These are phyloP conservation scores for Annulohypoxylon nitens DNA, from an alignment of 495 filamentous ascomycete genomes.

Conservation along the genomic window DNA sequence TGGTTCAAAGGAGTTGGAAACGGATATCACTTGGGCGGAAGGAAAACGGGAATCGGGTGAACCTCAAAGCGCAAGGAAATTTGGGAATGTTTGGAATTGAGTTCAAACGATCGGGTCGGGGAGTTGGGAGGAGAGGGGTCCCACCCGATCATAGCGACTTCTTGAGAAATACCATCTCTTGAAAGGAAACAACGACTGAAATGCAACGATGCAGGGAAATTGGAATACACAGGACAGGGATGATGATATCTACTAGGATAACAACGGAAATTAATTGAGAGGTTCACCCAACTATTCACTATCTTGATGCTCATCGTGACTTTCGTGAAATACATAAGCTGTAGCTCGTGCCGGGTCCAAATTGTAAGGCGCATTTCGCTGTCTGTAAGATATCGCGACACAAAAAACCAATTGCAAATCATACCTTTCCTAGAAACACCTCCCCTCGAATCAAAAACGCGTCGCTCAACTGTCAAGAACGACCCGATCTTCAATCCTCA, in stretches of 20 bases:
- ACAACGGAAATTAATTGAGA: neutral
- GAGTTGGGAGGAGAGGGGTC: neutral
- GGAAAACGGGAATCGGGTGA: neutral
- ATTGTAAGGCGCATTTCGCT: neutral
- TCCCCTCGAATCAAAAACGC: neutral
- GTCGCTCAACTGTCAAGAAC: neutral
- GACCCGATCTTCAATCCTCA: slow-evolving; percentile 16
- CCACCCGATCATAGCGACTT: neutral
- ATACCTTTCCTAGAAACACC: neutral
- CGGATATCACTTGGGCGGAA: neutral
- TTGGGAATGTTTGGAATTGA: neutral
- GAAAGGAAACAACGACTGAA: neutral
- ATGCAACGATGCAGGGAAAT: neutral
- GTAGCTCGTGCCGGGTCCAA: neutral
- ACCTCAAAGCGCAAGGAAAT: neutral
- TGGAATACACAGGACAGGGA: neutral
- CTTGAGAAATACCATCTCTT: neutral
- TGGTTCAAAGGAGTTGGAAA: neutral
- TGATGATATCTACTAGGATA: neutral
- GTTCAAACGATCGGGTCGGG: neutral
- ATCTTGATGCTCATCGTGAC: neutral
- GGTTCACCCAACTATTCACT: neutral
- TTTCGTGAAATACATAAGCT: neutral
- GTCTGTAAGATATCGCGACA: neutral
- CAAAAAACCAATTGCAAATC: neutral